Evolutionary conservation across 1,284 basidiomycete species (phyloP), one percentile per base, ranked within the genome.

Genomic region (Cryptococcus sp.): DNA sequence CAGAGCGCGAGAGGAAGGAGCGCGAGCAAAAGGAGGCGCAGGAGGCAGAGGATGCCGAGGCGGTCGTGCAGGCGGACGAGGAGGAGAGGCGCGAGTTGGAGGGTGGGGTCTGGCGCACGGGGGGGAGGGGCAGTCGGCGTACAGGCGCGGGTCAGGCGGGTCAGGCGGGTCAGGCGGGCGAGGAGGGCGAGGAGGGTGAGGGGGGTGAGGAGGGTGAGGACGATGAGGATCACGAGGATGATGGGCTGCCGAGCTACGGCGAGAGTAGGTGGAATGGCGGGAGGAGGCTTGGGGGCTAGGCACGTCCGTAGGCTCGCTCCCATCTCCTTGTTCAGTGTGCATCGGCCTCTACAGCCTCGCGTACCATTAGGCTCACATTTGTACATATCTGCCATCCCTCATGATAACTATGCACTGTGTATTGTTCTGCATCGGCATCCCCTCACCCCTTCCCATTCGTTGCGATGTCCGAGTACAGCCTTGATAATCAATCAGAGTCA

Each of bases 1-100:
- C 63, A 40, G 61, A 62, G 0, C 59, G 58, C 23, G 66, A 62
- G 24, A 38, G 37, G 6, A 46, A 55, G 5, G 55, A 56, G 21
- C 42, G 56, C 18, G 53, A 40, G 24, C 54, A 46, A 13, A 56
- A 37, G 38, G 52, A 57, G 36, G 53, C 51, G 21, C 48, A 53
- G 11, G 56, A 52, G 11, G 49, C 62, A 45, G 56, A 49, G 44
- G 55, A 65, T 46, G 52, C 46, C 18, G 56, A 54, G 35, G 45
- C 38, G 46, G 50, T 52, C 12, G 28, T 48, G 23, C 40, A 56
- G n/a, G 50, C 28, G 7, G 53, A 50, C 24, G 37, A 52, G 21
- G 50, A 55, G 20, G 60, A 56, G 18, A 51, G 48, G 24, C 50
- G 53, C 5, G 56, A 62, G 21, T 47, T 53, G 53, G 42, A 37